phyloP scores from a whole-genome alignment of 2,329 filamentous ascomycete genomes.

The Grosmannia serpens region DNA sequence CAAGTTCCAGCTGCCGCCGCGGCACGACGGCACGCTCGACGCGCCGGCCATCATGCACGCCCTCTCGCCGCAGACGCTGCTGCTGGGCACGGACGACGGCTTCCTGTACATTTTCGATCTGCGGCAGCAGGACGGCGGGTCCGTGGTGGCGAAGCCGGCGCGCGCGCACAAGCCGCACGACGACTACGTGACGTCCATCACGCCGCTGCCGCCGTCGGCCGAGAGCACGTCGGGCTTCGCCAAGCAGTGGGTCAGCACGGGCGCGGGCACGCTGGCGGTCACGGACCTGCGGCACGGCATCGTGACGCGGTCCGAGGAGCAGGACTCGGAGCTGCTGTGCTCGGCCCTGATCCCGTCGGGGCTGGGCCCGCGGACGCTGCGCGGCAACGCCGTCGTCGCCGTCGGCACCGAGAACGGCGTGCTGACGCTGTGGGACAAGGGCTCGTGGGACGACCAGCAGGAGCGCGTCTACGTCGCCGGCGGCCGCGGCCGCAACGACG shows the following conservation, averaged over 20 bases:
- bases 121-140: slow-evolving; percentile 34
- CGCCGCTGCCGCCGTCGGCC: slow-evolving; percentile 66
- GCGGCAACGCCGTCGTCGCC: slow-evolving; percentile 63
- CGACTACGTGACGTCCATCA: slow-evolving; percentile 85
- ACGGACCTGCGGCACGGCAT: slow-evolving; percentile 83
- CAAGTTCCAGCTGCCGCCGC: slow-evolving; percentile 66
- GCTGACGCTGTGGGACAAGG: slow-evolving; percentile 86
- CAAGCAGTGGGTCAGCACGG: slow-evolving; percentile 92
- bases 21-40: slow-evolving; percentile 30
- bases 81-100: slow-evolving; percentile 84
- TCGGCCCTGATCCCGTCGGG: slow-evolving; percentile 62
- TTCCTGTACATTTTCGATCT: slow-evolving; percentile 82
- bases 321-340: slow-evolving; percentile 86
- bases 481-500: slow-evolving; percentile 39
- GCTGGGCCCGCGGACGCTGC: slow-evolving; percentile 52
- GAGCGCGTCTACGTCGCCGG: slow-evolving; percentile 71
- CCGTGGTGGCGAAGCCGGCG: slow-evolving; percentile 51
- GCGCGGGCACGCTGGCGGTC: slow-evolving; percentile 80
- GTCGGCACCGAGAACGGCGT: slow-evolving; percentile 69
- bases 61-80: slow-evolving; percentile 75
- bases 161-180: slow-evolving; percentile 80
- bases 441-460: slow-evolving; percentile 90
- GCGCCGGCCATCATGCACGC: slow-evolving; percentile 67
- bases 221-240: slow-evolving; percentile 79
- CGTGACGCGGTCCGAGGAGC: slow-evolving; percentile 80